phyloP scores from a whole-genome alignment of 108 stramenopile species.

The Epipyxis sp. region DNA sequence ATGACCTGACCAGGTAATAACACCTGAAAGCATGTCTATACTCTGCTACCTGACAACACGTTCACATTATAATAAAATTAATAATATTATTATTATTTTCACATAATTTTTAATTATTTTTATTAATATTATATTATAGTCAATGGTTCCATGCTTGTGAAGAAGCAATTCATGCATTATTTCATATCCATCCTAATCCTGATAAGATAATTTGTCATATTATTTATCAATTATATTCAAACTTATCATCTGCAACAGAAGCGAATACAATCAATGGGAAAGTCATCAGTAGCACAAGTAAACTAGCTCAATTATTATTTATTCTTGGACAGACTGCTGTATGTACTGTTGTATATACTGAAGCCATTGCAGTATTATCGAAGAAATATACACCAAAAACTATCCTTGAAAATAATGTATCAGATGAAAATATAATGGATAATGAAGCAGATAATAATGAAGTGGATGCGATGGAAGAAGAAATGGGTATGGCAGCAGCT shows the following conservation, averaged over 20 bases:
- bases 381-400: not conserved
- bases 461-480: conserved; percentile 56
- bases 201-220: not conserved
- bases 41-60: too few relatives aligned
- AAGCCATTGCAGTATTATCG: conserved; percentile 58
- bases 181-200: not conserved
- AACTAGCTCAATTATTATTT: conserved; percentile 85
- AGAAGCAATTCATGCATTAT: conserved; percentile 15
- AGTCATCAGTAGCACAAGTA: too few relatives aligned
- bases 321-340: conserved; percentile 88
- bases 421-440: not conserved
- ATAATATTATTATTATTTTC: too few relatives aligned
- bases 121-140: too few relatives aligned
- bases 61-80: too few relatives aligned
- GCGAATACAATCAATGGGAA: too few relatives aligned
- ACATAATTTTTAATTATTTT: too few relatives aligned
- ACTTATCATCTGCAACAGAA: not conserved
- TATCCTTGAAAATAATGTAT: not conserved
- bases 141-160: conserved; percentile 18
- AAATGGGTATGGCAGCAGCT: conserved; percentile 29
- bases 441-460: conserved; percentile 37
- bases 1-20: too few relatives aligned
- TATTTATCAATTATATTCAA: not conserved
- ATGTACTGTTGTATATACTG: conserved; percentile 84
- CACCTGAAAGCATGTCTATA: too few relatives aligned